phyloP scores from a whole-genome alignment of 2,329 filamentous ascomycete genomes.

The Penicillium sp. region DNA sequence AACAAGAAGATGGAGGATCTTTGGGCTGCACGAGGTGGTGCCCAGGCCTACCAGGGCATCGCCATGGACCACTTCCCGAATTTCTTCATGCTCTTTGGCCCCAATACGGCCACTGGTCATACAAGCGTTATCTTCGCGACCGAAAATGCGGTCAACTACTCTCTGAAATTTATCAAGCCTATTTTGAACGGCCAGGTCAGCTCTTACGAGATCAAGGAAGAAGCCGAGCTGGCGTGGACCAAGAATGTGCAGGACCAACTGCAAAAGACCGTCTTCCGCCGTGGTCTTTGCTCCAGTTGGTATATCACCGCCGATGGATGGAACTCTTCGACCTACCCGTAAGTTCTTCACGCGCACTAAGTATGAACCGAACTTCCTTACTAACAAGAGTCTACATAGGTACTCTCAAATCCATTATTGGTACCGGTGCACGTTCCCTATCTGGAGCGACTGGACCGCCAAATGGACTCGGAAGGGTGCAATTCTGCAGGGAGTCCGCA shows the following conservation, averaged over 20 bases:
- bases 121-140: conserved; percentile 64
- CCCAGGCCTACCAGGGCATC: conserved; percentile 66
- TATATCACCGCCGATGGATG: conserved; percentile 57
- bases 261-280: conserved; percentile 56
- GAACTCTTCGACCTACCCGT: conserved; percentile 59
- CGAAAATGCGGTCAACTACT: conserved; percentile 67
- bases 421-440: conserved; percentile 58
- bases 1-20: conserved; percentile 60
- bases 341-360: conserved; percentile 25
- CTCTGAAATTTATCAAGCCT: conserved; percentile 63
- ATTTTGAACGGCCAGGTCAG: conserved; percentile 55
- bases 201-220: conserved; percentile 56
- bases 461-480: conserved; percentile 58
- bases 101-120: conserved; percentile 69
- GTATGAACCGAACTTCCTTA: not conserved
- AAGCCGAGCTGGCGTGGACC: conserved; percentile 56
- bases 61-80: conserved; percentile 68
- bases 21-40: conserved; percentile 65
- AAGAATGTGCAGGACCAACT: conserved; percentile 54
- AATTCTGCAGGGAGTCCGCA: conserved; percentile 35
- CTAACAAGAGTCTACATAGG: conserved; percentile 36
- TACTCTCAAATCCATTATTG: conserved; percentile 60
- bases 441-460: conserved; percentile 61
- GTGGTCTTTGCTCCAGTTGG: conserved; percentile 56
- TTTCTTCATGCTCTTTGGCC: conserved; percentile 68